Percentiles rank a stretch among this genome's conserved stretches.
Evolutionary conservation across 1,284 basidiomycete genomes (phyloP).

Genomic region (Coriolopsis trogii): DNA sequence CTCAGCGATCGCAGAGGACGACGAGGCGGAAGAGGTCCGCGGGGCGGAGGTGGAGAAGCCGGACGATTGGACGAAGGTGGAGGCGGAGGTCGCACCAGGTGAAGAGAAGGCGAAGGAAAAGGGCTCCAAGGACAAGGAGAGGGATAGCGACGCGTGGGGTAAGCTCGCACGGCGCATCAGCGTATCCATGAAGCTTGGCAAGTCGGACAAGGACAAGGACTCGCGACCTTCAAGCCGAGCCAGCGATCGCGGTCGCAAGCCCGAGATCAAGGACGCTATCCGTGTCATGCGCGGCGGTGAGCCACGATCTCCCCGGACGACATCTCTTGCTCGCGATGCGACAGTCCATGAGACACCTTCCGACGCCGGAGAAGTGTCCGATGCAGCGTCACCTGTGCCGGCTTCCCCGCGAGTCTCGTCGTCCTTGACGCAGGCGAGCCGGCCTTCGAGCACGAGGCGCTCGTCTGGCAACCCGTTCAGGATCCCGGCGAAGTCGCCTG

Average conservation of each 20-base stretch:
- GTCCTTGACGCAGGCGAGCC: conserved; percentile 1
- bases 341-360: conserved; percentile 17
- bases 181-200: conserved; percentile 47
- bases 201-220: conserved; percentile 20
- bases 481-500: conserved; percentile 39
- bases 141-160: conserved; percentile 54
- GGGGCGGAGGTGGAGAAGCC: conserved; percentile 17
- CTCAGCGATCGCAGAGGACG: conserved; percentile 17
- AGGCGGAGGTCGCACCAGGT: conserved; percentile 9
- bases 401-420: conserved; percentile 7
- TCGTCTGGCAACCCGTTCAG: conserved; percentile 22
- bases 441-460: conserved; percentile 11
- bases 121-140: conserved; percentile 18
- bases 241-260: conserved; percentile 20
- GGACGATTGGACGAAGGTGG: conserved; percentile 4
- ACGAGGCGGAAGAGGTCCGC: conserved; percentile 25
- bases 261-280: conserved; percentile 21
- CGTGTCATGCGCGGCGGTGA: conserved; percentile 20
- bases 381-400: conserved; percentile 10
- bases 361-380: conserved; percentile 17
- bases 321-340: conserved; percentile 10
- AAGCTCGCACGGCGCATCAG: conserved; percentile 65
- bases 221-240: conserved; percentile 23
- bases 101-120: conserved; percentile 6
- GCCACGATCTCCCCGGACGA: conserved; percentile 11